Percentiles rank a stretch among this genome's conserved stretches.
These are phyloP conservation scores for Hyaloscypha finlandica DNA, from an alignment of 495 filamentous ascomycete species.

Conservation along the genomic window DNA sequence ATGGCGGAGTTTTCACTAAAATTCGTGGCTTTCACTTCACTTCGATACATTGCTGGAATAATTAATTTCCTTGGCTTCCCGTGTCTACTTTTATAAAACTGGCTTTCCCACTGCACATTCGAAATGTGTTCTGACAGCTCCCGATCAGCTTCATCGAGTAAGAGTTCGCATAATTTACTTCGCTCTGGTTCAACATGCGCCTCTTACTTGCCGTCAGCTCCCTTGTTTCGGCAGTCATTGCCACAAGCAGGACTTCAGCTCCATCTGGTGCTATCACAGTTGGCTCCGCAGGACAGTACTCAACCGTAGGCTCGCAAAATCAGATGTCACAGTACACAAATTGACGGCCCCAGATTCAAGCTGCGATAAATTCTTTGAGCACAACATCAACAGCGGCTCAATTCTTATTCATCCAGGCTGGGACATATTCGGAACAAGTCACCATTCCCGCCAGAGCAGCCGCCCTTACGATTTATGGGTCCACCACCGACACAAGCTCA, in stretches of 20 bases:
- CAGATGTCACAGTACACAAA: conserved; percentile 19
- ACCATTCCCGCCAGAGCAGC: conserved; percentile 34
- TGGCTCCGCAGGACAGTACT: conserved; percentile 24
- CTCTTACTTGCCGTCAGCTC: conserved; percentile 21
- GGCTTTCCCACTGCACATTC: background rate
- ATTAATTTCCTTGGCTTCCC: background rate
- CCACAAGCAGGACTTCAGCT: conserved; percentile 25
- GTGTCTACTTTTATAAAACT: background rate
- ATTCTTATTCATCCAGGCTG: conserved; percentile 33
- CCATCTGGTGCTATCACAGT: conserved; percentile 29
- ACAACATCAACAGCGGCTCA: conserved; percentile 42
- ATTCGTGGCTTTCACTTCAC: background rate
- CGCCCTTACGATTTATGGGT: conserved; percentile 48
- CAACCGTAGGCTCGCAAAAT: conserved; percentile 20
- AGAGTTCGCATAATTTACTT: background rate
- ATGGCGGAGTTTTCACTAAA: background rate
- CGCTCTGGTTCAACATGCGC: conserved; percentile 18
- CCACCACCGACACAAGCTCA: conserved; percentile 49
- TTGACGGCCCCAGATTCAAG: conserved; percentile 52
- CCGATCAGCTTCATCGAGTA: background rate
- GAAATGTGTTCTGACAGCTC: background rate
- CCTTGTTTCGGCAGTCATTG: conserved; percentile 22
- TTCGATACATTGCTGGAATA: background rate
- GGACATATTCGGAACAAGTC: conserved; percentile 46
- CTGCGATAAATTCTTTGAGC: conserved; percentile 56